Percentiles rank a stretch among this genome's conserved stretches.
Evolutionary conservation across 2,329 filamentous ascomycete species (phyloP).

Genomic region (Fonsecaea monophora): DNA sequence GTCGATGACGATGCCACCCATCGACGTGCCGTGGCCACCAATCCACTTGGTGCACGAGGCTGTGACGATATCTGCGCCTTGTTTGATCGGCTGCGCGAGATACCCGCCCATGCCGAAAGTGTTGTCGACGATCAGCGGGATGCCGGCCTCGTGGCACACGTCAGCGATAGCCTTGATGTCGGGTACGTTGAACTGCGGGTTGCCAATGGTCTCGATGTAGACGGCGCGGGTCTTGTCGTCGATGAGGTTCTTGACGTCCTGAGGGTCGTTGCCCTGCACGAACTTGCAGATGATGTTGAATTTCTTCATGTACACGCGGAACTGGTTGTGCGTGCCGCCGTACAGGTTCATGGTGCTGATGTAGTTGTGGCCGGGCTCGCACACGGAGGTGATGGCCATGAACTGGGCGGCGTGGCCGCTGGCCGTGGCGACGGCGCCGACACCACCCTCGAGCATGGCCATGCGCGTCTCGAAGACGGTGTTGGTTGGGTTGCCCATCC

Average conservation of each 20-base stretch:
- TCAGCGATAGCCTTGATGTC: constrained; percentile 82
- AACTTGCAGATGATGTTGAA: constrained; percentile 84
- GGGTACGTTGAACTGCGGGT: constrained; percentile 85
- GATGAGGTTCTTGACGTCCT: constrained; percentile 76
- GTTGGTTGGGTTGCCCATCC: constrained; percentile 92
- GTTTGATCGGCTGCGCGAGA: constrained; percentile 79
- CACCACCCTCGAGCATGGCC: constrained; percentile 71
- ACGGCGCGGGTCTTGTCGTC: constrained; percentile 88
- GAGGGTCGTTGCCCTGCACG: constrained; percentile 68
- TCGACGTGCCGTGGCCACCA: constrained; percentile 85
- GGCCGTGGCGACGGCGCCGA: constrained; percentile 63
- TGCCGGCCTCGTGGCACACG: constrained; percentile 70
- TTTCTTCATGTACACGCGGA: constrained; percentile 82
- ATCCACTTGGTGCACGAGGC: constrained; percentile 96
- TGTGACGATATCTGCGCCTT: constrained; percentile 87
- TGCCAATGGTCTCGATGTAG: constrained; percentile 86
- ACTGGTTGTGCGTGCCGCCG: constrained; percentile 90
- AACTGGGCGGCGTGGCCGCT: constrained; percentile 88
- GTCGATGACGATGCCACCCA: constrained; percentile 79
- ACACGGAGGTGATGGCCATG: constrained; percentile 78
- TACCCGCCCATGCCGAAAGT: constrained; percentile 89
- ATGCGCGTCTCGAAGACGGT: constrained; percentile 85
- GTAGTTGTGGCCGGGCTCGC: constrained; percentile 84
- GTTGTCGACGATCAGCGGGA: constrained; percentile 76
- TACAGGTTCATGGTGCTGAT: constrained; percentile 84